Percentiles rank a stretch among this genome's conserved stretches.
These are phyloP conservation scores for Avena eriantha DNA, from an alignment of 176 grass and related monocot genomes.

Conservation along the genomic window DNA sequence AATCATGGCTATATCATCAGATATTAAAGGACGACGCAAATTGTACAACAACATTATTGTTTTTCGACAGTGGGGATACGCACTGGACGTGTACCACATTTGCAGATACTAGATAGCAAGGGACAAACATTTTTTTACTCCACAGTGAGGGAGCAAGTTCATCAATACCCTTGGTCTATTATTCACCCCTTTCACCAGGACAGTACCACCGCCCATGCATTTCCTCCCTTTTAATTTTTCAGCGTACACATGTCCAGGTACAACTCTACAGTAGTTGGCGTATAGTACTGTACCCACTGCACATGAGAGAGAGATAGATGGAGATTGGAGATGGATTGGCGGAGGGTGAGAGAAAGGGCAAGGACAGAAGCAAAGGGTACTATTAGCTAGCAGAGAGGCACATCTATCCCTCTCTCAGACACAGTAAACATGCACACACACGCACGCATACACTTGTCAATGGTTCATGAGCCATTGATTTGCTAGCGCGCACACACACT, in stretches of 20 bases:
- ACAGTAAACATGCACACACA: too few relatives aligned
- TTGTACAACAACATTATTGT: background rate
- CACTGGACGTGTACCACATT: too few relatives aligned
- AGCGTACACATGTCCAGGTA: background rate
- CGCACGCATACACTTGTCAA: background rate
- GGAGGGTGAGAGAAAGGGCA: background rate
- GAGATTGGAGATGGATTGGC: background rate
- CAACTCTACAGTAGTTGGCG: background rate
- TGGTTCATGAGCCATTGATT: background rate
- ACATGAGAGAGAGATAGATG: background rate
- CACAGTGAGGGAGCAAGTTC: background rate
- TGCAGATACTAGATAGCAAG: background rate
- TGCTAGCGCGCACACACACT: background rate
- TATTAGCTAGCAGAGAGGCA: too few relatives aligned
- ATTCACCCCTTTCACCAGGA: background rate
- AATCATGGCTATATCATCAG: background rate
- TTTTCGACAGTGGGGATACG: background rate
- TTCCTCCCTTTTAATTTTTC: background rate
- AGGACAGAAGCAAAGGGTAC: background rate
- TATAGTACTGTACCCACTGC: background rate
- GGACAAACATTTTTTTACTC: background rate
- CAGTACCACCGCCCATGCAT: background rate
- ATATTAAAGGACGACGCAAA: background rate
- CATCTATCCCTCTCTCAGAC: too few relatives aligned
- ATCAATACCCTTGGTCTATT: background rate